A percentile compares a stretch with the other conserved stretches of the same genome.
Evolutionary conservation across 2,329 filamentous ascomycete genomes (phyloP).

Genomic region (Fonsecaea multimorphosa): DNA sequence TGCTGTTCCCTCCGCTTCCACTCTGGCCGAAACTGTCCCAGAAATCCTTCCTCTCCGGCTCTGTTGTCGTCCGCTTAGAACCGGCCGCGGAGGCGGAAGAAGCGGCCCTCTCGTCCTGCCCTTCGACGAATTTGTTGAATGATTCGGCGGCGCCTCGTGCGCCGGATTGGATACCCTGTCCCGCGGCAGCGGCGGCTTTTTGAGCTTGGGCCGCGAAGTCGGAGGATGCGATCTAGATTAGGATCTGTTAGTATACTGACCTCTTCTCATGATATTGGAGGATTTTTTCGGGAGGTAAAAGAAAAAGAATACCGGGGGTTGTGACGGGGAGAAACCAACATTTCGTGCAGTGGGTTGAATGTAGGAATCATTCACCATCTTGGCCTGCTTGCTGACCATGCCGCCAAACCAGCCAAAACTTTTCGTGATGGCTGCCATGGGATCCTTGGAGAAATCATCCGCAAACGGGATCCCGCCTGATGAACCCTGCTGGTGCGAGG

Average conservation of each 20-base stretch:
- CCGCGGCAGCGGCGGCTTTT: slow-evolving; percentile 59
- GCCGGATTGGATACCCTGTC: slow-evolving; percentile 67
- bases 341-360: slow-evolving; percentile 91
- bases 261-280: too few species aligned
- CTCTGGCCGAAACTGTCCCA: slow-evolving; percentile 77
- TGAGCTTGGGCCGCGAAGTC: slow-evolving; percentile 77
- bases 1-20: slow-evolving; percentile 34
- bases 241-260: neutral
- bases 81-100: slow-evolving; percentile 38
- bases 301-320: neutral
- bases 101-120: slow-evolving; percentile 55
- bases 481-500: slow-evolving; percentile 29
- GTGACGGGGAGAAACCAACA: slow-evolving; percentile 58
- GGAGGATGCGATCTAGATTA: slow-evolving; percentile 73
- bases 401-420: slow-evolving; percentile 93
- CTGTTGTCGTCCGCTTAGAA: slow-evolving; percentile 51
- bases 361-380: slow-evolving; percentile 87
- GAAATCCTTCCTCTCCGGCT: slow-evolving; percentile 77
- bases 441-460: slow-evolving; percentile 91
- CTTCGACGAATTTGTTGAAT: slow-evolving; percentile 88
- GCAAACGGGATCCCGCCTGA: slow-evolving; percentile 66
- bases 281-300: neutral
- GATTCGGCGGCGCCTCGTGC: slow-evolving; percentile 77
- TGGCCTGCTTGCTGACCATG: slow-evolving; percentile 86
- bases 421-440: slow-evolving; percentile 84